Evolutionary conservation across 805 yeast species (phyloP).

Genomic region (Candida ovalis): DNA sequence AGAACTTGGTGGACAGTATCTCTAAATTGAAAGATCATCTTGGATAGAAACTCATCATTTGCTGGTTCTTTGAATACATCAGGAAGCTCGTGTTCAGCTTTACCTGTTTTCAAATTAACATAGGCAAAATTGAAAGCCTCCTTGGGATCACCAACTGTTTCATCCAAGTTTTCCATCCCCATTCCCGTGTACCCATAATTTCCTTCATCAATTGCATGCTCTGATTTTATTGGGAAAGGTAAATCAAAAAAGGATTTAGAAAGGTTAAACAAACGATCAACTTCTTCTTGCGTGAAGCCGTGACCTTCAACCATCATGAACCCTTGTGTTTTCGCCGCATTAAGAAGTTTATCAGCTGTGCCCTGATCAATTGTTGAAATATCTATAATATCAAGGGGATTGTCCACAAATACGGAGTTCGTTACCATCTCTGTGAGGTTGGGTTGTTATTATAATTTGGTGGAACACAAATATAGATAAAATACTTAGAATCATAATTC

Average conservation of each 20-base stretch:
- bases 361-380: constrained; percentile 28
- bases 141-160: constrained; percentile 51
- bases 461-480: too few relatives aligned
- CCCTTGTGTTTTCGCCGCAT: constrained; percentile 49
- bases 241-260: constrained; percentile 38
- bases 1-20: constrained; percentile 24
- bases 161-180: constrained; percentile 35
- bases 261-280: constrained; percentile 25
- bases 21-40: constrained; percentile 17
- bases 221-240: constrained; percentile 33
- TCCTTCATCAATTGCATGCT: constrained; percentile 32
- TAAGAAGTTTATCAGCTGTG: constrained; percentile 37
- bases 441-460: not conserved
- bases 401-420: constrained; percentile 47
- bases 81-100: constrained; percentile 41
- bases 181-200: constrained; percentile 45
- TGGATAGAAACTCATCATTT: constrained; percentile 35
- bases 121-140: constrained; percentile 64
- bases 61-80: constrained; percentile 39
- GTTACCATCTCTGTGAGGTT: not conserved
- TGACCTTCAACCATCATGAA: constrained; percentile 52
- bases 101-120: constrained; percentile 47
- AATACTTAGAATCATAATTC: too few relatives aligned
- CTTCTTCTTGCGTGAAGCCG: constrained; percentile 42
- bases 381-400: constrained; percentile 46